phyloP scores from a whole-genome alignment of 2,329 filamentous ascomycete genomes.

The Fusarium concolor region DNA sequence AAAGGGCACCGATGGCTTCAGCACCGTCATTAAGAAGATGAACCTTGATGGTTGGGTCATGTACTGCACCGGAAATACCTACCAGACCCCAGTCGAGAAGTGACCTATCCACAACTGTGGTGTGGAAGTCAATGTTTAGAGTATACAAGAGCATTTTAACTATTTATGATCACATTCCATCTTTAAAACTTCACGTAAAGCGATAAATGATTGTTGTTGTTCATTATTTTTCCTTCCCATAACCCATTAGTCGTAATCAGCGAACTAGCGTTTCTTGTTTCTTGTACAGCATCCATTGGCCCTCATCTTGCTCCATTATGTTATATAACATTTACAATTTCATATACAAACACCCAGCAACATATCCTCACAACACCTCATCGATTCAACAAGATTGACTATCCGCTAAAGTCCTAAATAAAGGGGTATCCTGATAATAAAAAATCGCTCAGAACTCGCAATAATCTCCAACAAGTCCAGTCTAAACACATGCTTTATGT shows the following conservation, averaged over 20 bases:
- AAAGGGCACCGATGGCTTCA: constrained; percentile 63
- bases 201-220: not conserved
- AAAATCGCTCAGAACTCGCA: constrained; percentile 11
- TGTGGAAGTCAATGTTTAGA: not conserved
- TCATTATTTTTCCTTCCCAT: constrained; percentile 18
- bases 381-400: constrained; percentile 1
- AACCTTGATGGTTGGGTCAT: constrained; percentile 71
- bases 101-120: not conserved
- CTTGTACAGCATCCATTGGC: not conserved
- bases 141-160: not conserved
- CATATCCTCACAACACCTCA: not conserved
- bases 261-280: not conserved
- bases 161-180: not conserved
- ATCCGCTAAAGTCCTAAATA: constrained; percentile 17
- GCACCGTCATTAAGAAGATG: constrained; percentile 74
- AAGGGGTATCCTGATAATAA: constrained; percentile 35
- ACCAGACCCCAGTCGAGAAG: constrained; percentile 40
- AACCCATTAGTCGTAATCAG: constrained; percentile 4
- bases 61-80: constrained; percentile 60
- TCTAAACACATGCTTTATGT: constrained; percentile 7
- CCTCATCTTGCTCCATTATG: constrained; percentile 3
- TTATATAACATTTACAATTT: not conserved
- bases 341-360: not conserved
- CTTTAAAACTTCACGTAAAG: not conserved
- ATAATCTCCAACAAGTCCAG: not conserved